phyloP scores from a whole-genome alignment of 495 filamentous ascomycete genomes.

The Penicillium simplicissimum region DNA sequence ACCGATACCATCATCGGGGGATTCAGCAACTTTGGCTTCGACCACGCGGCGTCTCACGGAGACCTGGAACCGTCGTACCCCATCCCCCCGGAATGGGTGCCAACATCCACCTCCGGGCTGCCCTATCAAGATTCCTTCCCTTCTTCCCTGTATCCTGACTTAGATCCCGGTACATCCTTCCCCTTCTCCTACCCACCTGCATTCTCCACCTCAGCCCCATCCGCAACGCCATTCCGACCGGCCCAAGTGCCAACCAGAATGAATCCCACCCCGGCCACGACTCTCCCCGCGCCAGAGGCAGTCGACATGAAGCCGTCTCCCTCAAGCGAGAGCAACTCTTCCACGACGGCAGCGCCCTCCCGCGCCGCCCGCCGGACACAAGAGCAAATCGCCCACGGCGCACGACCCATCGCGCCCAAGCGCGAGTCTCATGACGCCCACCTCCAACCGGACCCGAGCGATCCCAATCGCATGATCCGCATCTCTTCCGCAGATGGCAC shows the following conservation, averaged over 20 bases:
- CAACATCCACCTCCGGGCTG: constrained; percentile 31
- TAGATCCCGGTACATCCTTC: constrained; percentile 31
- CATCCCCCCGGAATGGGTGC: constrained; percentile 40
- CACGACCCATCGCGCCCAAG: constrained; percentile 51
- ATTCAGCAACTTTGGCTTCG: constrained; percentile 48
- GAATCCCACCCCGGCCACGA: neutral
- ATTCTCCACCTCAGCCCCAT: constrained; percentile 41
- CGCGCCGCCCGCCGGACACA: constrained; percentile 45
- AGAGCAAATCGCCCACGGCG: constrained; percentile 44
- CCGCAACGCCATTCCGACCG: constrained; percentile 27
- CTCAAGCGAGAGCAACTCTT: constrained; percentile 39
- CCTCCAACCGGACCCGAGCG: constrained; percentile 31
- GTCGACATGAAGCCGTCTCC: constrained; percentile 39
- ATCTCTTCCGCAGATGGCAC: constrained; percentile 59
- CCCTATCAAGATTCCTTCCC: constrained; percentile 33
- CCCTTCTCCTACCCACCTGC: constrained; percentile 32
- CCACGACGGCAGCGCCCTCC: constrained; percentile 30
- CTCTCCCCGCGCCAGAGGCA: constrained; percentile 18
- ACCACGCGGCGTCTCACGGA: constrained; percentile 33
- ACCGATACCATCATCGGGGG: constrained; percentile 47
- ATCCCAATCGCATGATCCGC: constrained; percentile 53
- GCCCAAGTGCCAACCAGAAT: constrained; percentile 13
- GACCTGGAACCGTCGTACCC: constrained; percentile 36
- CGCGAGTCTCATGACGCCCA: constrained; percentile 27
- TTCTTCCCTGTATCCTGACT: constrained; percentile 31